These are phyloP conservation scores for Termitomyces sp. DNA, from an alignment of 768 basidiomycete species.

Conservation along the genomic window DNA sequence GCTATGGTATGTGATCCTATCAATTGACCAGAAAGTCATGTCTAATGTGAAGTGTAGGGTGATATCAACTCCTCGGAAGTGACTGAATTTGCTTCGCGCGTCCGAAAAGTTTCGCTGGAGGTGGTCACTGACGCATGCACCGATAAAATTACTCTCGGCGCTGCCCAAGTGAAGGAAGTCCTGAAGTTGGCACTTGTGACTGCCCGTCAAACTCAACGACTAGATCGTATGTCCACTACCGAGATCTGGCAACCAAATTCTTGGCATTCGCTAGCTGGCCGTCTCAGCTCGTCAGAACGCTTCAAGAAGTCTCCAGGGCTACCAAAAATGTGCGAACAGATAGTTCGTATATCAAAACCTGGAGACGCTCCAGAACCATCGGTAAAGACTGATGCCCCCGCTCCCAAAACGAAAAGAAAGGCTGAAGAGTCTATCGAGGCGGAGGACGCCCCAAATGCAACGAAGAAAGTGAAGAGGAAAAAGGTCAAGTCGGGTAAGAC, in stretches of 20 bases:
- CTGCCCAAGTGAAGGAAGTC: conserved; percentile 74
- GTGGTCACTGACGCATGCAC: conserved; percentile 47
- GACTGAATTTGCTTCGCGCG: conserved; percentile 42
- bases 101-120: conserved; percentile 49
- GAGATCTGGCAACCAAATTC: conserved; percentile 56
- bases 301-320: conserved; percentile 64
- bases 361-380: conserved; percentile 13
- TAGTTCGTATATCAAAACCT: conserved; percentile 29
- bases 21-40: background rate
- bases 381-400: conserved; percentile 12
- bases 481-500: conserved; percentile 38
- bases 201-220: conserved; percentile 61
- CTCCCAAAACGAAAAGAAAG: conserved; percentile 34
- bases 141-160: conserved; percentile 42
- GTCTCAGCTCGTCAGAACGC: conserved; percentile 48
- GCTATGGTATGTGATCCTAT: conserved; percentile 35
- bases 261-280: conserved; percentile 50
- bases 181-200: conserved; percentile 65
- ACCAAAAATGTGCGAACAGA: conserved; percentile 61
- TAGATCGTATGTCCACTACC: conserved; percentile 24
- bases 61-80: conserved; percentile 36
- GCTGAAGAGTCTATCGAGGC: conserved; percentile 23
- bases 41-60: conserved; percentile 10
- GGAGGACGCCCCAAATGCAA: conserved; percentile 12
- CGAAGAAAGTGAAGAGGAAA: conserved; percentile 37